Conservation (phyloP, 2,329 filamentous ascomycete species). For the Diaporthe amygdali region DNA sequence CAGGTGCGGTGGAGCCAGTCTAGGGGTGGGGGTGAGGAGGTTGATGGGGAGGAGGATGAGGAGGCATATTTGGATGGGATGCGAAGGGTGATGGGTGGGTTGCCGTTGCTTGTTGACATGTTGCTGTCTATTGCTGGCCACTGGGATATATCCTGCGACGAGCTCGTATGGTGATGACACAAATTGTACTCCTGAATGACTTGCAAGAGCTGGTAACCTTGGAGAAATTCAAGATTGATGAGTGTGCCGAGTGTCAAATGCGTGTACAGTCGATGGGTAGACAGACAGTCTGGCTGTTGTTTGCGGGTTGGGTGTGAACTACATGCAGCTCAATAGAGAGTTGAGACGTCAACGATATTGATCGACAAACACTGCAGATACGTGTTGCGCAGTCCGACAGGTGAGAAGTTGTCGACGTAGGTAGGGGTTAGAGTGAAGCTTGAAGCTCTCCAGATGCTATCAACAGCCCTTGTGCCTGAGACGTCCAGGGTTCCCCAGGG, state of each 20-base stretch:
- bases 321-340: background rate
- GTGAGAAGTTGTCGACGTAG: background rate
- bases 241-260: background rate
- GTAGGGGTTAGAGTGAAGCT: background rate
- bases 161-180: background rate
- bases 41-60: constrained; percentile 29
- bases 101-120: constrained; percentile 11
- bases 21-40: constrained; percentile 52
- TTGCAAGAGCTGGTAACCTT: too few species aligned
- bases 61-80: constrained; percentile 55
- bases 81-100: constrained; percentile 41
- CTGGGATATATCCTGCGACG: background rate
- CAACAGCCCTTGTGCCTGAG: background rate
- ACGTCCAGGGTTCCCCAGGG: background rate
- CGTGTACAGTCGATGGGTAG: too few species aligned
- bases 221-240: background rate
- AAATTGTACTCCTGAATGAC: background rate
- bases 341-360: background rate
- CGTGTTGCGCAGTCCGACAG: background rate
- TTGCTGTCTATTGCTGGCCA: background rate
- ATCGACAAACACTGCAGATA: background rate
- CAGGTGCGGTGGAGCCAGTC: constrained; percentile 71
- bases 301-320: background rate
- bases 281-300: too few species aligned
- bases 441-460: background rate